Conservation (phyloP, 2,329 filamentous ascomycete species). For the Cladosporium colombiae region DNA sequence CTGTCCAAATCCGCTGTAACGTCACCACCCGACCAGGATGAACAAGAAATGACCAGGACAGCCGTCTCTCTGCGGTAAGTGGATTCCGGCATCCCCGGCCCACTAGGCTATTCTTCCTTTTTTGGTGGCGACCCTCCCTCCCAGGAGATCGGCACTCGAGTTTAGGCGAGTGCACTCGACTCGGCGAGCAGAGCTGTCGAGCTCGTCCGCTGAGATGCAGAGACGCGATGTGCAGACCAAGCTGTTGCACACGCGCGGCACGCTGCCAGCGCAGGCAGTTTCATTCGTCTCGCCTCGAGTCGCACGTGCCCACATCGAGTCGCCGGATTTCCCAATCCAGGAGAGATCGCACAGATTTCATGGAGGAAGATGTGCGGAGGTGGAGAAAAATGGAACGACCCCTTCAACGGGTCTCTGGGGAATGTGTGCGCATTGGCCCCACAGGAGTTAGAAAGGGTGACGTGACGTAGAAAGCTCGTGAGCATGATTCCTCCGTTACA, state of each 20-base stretch:
- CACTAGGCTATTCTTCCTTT: background rate
- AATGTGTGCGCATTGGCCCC: background rate
- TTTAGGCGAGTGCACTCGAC: background rate
- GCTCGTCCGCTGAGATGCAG: background rate
- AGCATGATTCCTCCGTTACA: background rate
- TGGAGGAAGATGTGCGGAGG: background rate
- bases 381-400: background rate
- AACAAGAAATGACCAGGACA: background rate
- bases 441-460: background rate
- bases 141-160: background rate
- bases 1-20: background rate
- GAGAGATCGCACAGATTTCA: too few relatives aligned
- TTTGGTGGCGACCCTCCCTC: background rate
- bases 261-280: constrained; percentile 2
- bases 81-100: background rate
- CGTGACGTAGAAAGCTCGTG: background rate
- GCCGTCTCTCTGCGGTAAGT: background rate
- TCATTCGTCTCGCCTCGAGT: constrained; percentile 5
- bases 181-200: background rate
- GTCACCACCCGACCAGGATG: background rate
- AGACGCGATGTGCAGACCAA: background rate
- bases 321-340: background rate
- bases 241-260: constrained; percentile 5
- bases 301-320: background rate
- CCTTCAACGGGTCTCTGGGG: background rate